Evolutionary conservation across 1,284 basidiomycete genomes (phyloP).

Genomic region (Ganoderma multipileum): DNA sequence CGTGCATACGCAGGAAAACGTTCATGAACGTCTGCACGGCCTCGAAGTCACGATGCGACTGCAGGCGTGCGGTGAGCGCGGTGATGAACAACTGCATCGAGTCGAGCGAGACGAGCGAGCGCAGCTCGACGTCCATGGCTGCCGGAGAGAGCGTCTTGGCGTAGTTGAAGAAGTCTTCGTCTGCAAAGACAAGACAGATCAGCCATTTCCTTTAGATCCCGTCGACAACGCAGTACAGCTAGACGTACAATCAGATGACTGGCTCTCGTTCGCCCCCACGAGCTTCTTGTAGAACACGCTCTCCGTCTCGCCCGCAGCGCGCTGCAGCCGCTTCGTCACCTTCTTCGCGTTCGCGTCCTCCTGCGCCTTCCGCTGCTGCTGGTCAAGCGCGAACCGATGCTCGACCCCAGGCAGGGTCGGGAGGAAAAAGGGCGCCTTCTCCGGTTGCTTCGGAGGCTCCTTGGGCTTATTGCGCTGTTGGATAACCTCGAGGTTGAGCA

Average conservation of each 20-base stretch:
- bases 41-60: slow-evolving; percentile 91
- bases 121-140: slow-evolving; percentile 90
- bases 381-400: slow-evolving; percentile 74
- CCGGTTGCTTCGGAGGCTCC: slow-evolving; percentile 93
- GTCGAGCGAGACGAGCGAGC: slow-evolving; percentile 74
- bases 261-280: slow-evolving; percentile 54
- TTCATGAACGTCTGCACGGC: slow-evolving; percentile 91
- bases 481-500: slow-evolving; percentile 96
- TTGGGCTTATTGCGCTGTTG: slow-evolving; percentile 98
- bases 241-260: slow-evolving; percentile 70
- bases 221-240: slow-evolving; percentile 3
- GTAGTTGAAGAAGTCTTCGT: slow-evolving; percentile 86
- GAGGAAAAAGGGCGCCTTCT: slow-evolving; percentile 97
- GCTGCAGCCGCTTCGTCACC: slow-evolving; percentile 61
- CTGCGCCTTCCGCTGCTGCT: slow-evolving; percentile 44
- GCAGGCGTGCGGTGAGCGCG: slow-evolving; percentile 78
- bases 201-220: background rate
- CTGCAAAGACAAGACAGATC: slow-evolving; percentile 45
- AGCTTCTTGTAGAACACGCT: slow-evolving; percentile 81
- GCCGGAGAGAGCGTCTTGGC: slow-evolving; percentile 91
- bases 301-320: slow-evolving; percentile 61
- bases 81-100: slow-evolving; percentile 76
- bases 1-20: slow-evolving; percentile 87
- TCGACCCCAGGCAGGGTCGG: slow-evolving; percentile 89
- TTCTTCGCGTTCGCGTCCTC: slow-evolving; percentile 50